Evolutionary conservation across 225 moss, liverwort and hornwort species (phyloP), one percentile per base, ranked within the genome.

Genomic region (Physcomitrium patens): DNA sequence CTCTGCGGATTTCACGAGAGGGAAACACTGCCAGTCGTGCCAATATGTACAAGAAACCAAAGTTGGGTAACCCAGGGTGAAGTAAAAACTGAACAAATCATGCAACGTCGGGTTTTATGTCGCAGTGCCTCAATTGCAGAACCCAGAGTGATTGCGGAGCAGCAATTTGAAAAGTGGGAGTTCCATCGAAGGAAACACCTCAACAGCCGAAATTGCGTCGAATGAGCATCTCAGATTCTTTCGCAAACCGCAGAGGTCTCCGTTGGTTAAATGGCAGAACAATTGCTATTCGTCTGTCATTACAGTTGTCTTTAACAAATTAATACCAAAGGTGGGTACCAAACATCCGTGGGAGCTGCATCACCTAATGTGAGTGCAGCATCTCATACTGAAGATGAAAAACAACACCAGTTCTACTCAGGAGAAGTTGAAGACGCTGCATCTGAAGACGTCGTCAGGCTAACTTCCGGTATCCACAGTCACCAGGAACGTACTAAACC

Each of bases 171-270:
- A 7, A 45, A 26, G 28, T 50, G 28, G 56, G 56, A 71, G 56
- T 43, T 75, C 67, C 75, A 67, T 26, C 67, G 54, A 61, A 75
- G 56, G 55, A 67, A 56, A 67, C 75, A 67, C 67, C 47, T 44
- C 4, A 72, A 48, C 55, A 31, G 49, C 27, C 65, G 11, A 22
- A 69, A 68, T 18, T 65, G 23, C n/a, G 6, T 50, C 64, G 18
- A 31, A 41, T 22, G 9, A 18, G 76, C 60, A 59, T 14, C 51
- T 7, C 41, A 41, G 7, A 15, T 41, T 57, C 54, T 9, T 31
- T 1, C 3, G 10, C 24, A 56, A 76, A 61, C 44, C 44, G 44
- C 53, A 18, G 50, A 28, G 27, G 42, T 16, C 16, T 24, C 61
- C 60, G 42, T 52, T n/a, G 43, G 54, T 57, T 64, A 28, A 63